phyloP scores from a whole-genome alignment of 177 flowering plant species.

The Vitis hybrid region DNA sequence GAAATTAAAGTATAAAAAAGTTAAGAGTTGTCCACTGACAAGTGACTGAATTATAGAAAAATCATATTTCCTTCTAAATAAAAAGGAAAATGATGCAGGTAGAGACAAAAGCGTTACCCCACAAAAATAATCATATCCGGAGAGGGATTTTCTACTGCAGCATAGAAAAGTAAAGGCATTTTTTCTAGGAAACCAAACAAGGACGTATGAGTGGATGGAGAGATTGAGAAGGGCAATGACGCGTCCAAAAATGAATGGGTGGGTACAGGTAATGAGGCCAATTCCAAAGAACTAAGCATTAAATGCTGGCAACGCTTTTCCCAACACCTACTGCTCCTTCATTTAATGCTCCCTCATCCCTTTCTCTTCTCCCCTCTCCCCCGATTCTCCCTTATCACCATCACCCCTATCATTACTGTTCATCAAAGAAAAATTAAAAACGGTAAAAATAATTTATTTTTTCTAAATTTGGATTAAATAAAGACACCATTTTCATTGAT shows the following conservation, averaged over 20 bases:
- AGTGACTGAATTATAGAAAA: neutral
- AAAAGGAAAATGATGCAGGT: neutral
- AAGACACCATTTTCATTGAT: too few species aligned
- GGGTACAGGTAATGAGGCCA: constrained; percentile 5
- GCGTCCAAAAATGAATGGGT: neutral
- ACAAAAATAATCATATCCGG: too few species aligned
- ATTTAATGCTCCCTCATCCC: constrained; percentile 13
- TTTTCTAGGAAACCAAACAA: too few species aligned
- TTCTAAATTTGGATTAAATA: too few species aligned
- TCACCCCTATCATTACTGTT: neutral
- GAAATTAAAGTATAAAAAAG: neutral
- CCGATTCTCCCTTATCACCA: neutral
- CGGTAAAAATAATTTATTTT: too few species aligned
- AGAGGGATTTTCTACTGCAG: too few species aligned
- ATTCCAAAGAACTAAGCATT: constrained; percentile 16
- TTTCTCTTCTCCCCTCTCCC: neutral
- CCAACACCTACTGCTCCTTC: constrained; percentile 22
- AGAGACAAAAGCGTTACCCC: neutral
- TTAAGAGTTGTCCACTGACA: neutral
- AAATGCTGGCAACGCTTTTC: constrained; percentile 22
- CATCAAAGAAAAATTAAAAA: too few species aligned
- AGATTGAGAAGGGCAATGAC: too few species aligned
- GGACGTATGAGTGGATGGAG: too few species aligned
- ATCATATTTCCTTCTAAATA: too few species aligned
- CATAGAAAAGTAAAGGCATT: too few species aligned